A percentile compares a stretch with the other conserved stretches of the same genome.
These are phyloP conservation scores for Holtermanniella nyarrowii DNA, from an alignment of 768 basidiomycete species.

Conservation along the genomic window DNA sequence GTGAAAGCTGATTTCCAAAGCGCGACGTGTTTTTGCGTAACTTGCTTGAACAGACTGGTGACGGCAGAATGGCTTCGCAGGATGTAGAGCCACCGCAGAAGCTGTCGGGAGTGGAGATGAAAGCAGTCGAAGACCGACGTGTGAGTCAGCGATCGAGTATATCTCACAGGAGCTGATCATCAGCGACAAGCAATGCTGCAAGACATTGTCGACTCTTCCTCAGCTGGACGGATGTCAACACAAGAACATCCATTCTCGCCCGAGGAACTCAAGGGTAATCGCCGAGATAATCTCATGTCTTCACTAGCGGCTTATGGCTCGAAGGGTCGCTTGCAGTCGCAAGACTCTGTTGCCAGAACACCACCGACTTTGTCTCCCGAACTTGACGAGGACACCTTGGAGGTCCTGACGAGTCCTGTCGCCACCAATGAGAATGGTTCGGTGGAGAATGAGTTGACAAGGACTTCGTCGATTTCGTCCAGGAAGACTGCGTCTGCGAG, in stretches of 20 bases:
- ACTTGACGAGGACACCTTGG: too few relatives aligned
- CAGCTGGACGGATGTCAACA: slow-evolving; percentile 6
- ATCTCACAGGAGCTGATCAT: background rate
- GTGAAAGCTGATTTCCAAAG: slow-evolving; percentile 5
- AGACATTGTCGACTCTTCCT: slow-evolving; percentile 6
- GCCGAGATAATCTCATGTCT: slow-evolving; percentile 69
- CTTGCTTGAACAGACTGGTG: slow-evolving; percentile 19
- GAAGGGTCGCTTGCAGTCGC: slow-evolving; percentile 62
- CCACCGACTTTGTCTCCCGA: too few relatives aligned
- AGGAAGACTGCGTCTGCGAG: background rate
- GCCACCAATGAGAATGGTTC: slow-evolving; percentile 3
- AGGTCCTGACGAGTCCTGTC: slow-evolving; percentile 4
- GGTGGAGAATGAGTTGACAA: too few relatives aligned
- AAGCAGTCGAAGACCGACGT: background rate
- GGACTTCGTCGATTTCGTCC: too few relatives aligned
- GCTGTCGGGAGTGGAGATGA: background rate
- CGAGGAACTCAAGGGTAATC: slow-evolving; percentile 8
- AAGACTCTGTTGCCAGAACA: slow-evolving; percentile 56
- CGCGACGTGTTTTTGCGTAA: slow-evolving; percentile 22
- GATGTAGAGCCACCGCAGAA: slow-evolving; percentile 10
- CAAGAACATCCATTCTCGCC: slow-evolving; percentile 16
- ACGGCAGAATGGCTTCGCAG: slow-evolving; percentile 17
- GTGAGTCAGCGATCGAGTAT: slow-evolving; percentile 8
- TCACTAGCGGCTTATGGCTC: slow-evolving; percentile 61
- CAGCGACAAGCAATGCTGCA: slow-evolving; percentile 8